Base-by-base conservation (phyloP, 2,329 filamentous ascomycete species). In the Davidsoniella virescens region DNA sequence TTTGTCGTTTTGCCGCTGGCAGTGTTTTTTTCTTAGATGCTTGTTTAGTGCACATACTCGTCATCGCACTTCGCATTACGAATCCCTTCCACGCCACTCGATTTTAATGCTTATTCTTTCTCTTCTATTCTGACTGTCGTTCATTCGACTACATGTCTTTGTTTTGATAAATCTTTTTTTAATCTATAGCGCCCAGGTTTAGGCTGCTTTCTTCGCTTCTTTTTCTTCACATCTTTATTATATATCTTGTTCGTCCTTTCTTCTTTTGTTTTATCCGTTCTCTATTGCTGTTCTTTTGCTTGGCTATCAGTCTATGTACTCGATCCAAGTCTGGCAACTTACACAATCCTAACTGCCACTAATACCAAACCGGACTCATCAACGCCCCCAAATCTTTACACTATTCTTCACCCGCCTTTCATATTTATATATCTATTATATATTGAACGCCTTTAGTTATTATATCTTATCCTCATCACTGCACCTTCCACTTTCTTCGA, bases 61-160 rank as follows among this genome's bases (percentile, higher is more conserved):
- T 49, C 47, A 49, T 49, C 47, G 42, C 37, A 42, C 39, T 12
- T 16, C 5, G 38, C 38, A 43, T 49, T 49, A 49, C 47, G 47
- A 42, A 26, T 49, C 47, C 47, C 39, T 23, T 39, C 47, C 25
- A 25, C 23, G 39, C 47, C 47, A 49, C 47, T 43, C 36, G 39
- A 17, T 33, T 36, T 42, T 9, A 49, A 16, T 37, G 9, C 29
- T 40, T 36, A 44, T 44, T 41, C 17, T 18, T 38, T 41, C 14
- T 42, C 17, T 29, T 40, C 16, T 18, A 5, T 25, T 33, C 37
- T 12, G 25, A 9, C 5, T 47, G 7, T 43, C 17, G 18, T 20
- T 20, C n/a, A 12, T 43, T 18, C 41, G 7, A 17, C 33, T 17
- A 20, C 3, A 9, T 36, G 17, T 8, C 16, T 33, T n/a, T 29